phyloP scores from a whole-genome alignment of 176 grass and related monocot genomes.

The Phoenix dactylifera region DNA sequence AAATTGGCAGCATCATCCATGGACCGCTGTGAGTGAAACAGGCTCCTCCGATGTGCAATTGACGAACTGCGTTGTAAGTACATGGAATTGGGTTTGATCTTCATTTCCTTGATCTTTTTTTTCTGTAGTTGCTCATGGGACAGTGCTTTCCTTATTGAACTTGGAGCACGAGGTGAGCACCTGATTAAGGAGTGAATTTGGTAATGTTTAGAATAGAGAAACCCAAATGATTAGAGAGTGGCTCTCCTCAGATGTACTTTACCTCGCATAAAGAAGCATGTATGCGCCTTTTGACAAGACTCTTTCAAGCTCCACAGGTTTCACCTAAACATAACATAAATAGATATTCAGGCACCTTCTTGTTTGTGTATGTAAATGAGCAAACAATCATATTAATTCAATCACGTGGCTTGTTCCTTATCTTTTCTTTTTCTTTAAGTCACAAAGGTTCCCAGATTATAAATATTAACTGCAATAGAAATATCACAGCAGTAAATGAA shows the following conservation, averaged over 20 bases:
- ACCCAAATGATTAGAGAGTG: background rate
- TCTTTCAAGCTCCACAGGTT: constrained; percentile 36
- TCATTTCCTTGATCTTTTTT: constrained; percentile 21
- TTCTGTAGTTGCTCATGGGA: constrained; percentile 8
- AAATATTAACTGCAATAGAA: too few species aligned
- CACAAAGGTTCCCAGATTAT: too few species aligned
- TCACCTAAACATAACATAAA: constrained; percentile 44
- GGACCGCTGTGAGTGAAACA: background rate
- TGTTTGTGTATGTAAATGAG: too few species aligned
- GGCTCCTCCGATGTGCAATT: too few species aligned
- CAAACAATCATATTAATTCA: too few species aligned
- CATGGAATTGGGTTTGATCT: background rate
- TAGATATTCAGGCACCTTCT: too few species aligned
- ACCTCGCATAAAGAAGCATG: constrained; percentile 93
- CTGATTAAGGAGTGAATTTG: constrained; percentile 23
- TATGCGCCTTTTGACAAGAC: constrained; percentile 72
- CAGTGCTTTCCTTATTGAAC: constrained; percentile 37
- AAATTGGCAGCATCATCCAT: constrained; percentile 11
- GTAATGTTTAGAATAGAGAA: background rate
- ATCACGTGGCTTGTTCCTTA: too few species aligned
- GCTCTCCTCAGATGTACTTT: background rate
- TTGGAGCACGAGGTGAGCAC: constrained; percentile 71
- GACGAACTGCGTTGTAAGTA: constrained; percentile 4
- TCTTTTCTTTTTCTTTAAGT: too few species aligned
- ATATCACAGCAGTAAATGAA: too few species aligned